Conservation (phyloP, 345 rosid genomes). For the Mangifera indica region DNA sequence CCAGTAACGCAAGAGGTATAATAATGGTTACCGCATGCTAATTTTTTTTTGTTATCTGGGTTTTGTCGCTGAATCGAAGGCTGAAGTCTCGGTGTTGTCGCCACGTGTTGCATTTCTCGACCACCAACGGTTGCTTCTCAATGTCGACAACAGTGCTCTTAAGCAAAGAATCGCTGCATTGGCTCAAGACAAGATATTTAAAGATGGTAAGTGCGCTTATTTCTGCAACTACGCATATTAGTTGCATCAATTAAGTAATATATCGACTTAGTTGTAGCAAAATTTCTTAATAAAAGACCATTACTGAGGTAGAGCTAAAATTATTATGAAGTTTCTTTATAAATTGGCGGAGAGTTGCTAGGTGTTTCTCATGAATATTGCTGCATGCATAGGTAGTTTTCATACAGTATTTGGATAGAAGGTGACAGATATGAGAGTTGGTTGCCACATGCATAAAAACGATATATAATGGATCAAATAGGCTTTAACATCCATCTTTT, state of each 20-base stretch:
- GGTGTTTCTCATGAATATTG: neutral
- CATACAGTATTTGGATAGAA: neutral
- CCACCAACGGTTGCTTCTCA: constrained; percentile 83
- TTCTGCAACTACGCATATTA: neutral
- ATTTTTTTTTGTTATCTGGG: neutral
- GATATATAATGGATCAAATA: too few species aligned
- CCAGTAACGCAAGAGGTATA: neutral
- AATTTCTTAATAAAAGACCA: too few species aligned
- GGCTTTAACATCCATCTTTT: neutral
- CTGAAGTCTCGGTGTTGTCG: constrained; percentile 84
- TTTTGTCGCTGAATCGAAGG: constrained; percentile 32
- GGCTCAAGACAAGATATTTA: constrained; percentile 89
- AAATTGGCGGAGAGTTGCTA: neutral
- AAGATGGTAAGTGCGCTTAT: constrained; percentile 58
- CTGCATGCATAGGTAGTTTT: neutral
- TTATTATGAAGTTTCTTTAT: neutral
- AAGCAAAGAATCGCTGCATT: constrained; percentile 95
- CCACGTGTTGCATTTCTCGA: constrained; percentile 83
- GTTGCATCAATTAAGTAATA: neutral
- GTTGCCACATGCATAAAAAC: neutral
- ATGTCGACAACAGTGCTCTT: constrained; percentile 76
- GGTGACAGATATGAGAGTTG: neutral
- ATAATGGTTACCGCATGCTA: neutral
- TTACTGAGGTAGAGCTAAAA: neutral
- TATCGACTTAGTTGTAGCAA: too few species aligned